phyloP scores from a whole-genome alignment of 805 yeast genomes.

The Starmerella geochares region DNA sequence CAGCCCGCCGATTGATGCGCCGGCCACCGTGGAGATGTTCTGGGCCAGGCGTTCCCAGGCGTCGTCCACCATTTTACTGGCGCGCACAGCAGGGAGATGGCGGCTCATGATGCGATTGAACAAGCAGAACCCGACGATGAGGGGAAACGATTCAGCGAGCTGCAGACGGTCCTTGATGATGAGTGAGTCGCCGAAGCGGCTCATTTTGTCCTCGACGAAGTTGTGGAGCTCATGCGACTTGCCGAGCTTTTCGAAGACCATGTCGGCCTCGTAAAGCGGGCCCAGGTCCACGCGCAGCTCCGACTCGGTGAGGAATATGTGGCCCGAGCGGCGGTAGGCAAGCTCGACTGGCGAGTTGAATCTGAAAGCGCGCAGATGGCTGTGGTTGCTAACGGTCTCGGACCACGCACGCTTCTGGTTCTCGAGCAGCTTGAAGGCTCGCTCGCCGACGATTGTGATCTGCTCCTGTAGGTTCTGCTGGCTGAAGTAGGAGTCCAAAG shows the following conservation, averaged over 20 bases:
- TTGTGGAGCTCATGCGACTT: constrained; percentile 50
- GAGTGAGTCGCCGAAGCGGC: constrained; percentile 55
- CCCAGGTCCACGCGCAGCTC: constrained; percentile 47
- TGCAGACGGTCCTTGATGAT: constrained; percentile 36
- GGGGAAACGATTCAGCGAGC: constrained; percentile 35
- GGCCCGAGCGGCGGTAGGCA: constrained; percentile 53
- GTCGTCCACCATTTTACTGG: constrained; percentile 56
- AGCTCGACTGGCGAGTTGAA: constrained; percentile 80
- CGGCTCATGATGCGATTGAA: constrained; percentile 58
- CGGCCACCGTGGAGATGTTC: constrained; percentile 27
- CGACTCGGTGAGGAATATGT: constrained; percentile 38
- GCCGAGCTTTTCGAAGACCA: constrained; percentile 68
- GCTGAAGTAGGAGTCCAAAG: constrained; percentile 50
- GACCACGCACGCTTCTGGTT: constrained; percentile 55
- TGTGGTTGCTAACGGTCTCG: constrained; percentile 37
- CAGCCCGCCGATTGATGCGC: constrained; percentile 28
- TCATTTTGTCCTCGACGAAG: constrained; percentile 59
- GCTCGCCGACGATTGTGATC: constrained; percentile 44
- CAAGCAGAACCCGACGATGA: constrained; percentile 64
- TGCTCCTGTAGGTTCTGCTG: constrained; percentile 33
- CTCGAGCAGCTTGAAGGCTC: constrained; percentile 45
- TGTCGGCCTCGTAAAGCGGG: constrained; percentile 71
- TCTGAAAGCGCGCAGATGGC: constrained; percentile 45
- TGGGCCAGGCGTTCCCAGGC: constrained; percentile 60
- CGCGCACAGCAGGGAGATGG: constrained; percentile 49